Base-by-base conservation (phyloP, 805 yeast genomes). In the Metschnikowia gelsemii region DNA sequence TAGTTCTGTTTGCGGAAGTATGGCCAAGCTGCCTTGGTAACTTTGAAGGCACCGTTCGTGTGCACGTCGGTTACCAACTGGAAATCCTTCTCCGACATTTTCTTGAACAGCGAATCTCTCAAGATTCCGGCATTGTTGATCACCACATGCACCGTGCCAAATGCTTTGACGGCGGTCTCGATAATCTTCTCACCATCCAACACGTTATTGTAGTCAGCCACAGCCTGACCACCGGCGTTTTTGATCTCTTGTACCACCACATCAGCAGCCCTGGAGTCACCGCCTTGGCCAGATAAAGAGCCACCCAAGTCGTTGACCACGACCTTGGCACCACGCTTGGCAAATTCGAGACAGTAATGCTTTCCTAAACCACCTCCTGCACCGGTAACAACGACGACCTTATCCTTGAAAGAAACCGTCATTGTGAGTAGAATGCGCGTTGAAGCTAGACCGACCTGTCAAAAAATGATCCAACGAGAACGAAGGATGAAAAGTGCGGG, bases 311-410 rank as follows among this genome's bases (percentile, higher is more conserved):
- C 99, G 61, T 91, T 91, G 23, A 91, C 96, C 19, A 91, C 96
- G 26, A 91, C 96, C 55, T 84, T 83, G 46, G 97, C 99, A 25
- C 98, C 98, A 52, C 96, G 76, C 45, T 80, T 71, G 31, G 95
- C 98, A 65, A 76, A 91, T 54, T 84, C 88, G 23, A 88, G 68
- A 4, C 96, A 95, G 64, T 91, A 91, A 35, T 80, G 80, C 56
- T 76, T 85, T 18, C 99, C 99, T 32, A 91, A 76, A 14, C 98
- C 99, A 53, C 97, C 98, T 50, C 99, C 99, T 35, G 97, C 93
- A 24, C 99, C 99, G 36, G 97, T 91, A 61, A 91, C 81, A 43
- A 91, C 80, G 24, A 91, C 97, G 32, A 91, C 97, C 62, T 85
- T 83, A 55, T 82, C 88, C 56, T 87, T 84, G 58, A 83, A 87